Evolutionary conservation across 257 asterid genomes (phyloP), one percentile per base, ranked within the genome.

Genomic region (Petunia axillaris): DNA sequence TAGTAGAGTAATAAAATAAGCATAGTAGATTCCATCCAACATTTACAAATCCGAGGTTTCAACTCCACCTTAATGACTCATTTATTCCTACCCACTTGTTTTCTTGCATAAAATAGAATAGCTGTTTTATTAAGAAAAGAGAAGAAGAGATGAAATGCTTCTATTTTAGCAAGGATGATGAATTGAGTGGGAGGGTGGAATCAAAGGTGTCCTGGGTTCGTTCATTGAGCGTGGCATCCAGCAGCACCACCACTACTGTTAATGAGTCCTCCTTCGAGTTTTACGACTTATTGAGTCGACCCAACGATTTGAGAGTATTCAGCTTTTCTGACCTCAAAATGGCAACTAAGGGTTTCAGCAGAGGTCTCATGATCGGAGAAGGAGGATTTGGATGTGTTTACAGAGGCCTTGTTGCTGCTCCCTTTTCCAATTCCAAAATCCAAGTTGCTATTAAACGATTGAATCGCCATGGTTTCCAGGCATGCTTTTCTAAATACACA

Each of bases 401-500:
- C n/a, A 81, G 85, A 81, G 99, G 97, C 13, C 77, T 91, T 87
- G 90, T 93, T 86, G 25, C 37, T 54, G 64, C 77, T 0, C 35
- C 43, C 8, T 91, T 70, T 77, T 64, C 90, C 75, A 82, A 81
- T 13, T 46, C 82, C 35, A 85, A 73, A 14, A 60, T 87, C 70
- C 95, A 93, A 62, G 97, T 95, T 62, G 99, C 99, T 50, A 58
- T 95, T 83, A 95, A 95, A 84, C 98, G 94, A 88, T 75, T 95
- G 88, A 95, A 95, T 85, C 93, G 98, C 76, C 87, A 88, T 81
- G 99, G 98, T 58, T 92, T 87, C 91, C 99, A 95, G 98, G 98
- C 96, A 93, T 81, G 91, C 81, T 77, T 85, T 83, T 82, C 63
- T 64, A 25, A 25, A 25, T 25, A 25, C 25, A 25, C 25, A 25